Percentiles rank a stretch among this genome's conserved stretches.
Evolutionary conservation across 2,329 filamentous ascomycete genomes (phyloP).

Genomic region (Macrophomina pseudophaseolina): DNA sequence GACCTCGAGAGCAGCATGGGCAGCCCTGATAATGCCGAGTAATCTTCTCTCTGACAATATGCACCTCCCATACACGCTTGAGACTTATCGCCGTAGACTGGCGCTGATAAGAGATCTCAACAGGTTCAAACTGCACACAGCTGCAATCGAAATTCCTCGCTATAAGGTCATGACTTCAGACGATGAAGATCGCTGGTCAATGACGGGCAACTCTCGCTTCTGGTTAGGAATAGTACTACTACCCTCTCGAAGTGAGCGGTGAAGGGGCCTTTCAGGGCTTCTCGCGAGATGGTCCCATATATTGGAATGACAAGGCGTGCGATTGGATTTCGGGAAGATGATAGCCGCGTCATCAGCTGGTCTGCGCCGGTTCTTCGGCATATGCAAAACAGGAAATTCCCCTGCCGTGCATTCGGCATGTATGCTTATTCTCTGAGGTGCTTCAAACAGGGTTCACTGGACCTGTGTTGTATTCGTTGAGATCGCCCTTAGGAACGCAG

Average conservation of each 20-base stretch:
- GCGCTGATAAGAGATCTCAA: not conserved
- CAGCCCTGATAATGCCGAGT: constrained; percentile 22
- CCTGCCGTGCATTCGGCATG: not conserved
- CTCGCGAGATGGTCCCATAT: too few species aligned
- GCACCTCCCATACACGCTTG: not conserved
- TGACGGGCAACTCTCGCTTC: too few species aligned
- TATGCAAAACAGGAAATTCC: not conserved
- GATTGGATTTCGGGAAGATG: too few species aligned
- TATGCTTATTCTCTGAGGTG: not conserved
- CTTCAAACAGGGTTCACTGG: not conserved
- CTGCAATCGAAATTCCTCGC: not conserved
- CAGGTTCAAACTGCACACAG: not conserved
- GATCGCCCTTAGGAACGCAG: not conserved
- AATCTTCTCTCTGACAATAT: constrained; percentile 27
- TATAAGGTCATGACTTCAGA: not conserved
- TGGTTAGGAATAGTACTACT: too few species aligned
- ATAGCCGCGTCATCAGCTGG: too few species aligned
- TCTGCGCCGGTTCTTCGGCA: too few species aligned
- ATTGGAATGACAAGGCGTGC: too few species aligned
- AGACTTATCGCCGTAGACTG: not conserved
- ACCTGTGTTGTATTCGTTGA: not conserved
- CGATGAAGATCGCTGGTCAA: too few species aligned
- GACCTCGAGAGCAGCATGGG: constrained; percentile 16
- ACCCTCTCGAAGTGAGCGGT: too few species aligned
- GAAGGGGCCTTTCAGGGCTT: too few species aligned